Evolutionary conservation across 2,329 filamentous ascomycete species (phyloP), one percentile per base, ranked within the genome.

Genomic region (Pyrenophora seminiperda): DNA sequence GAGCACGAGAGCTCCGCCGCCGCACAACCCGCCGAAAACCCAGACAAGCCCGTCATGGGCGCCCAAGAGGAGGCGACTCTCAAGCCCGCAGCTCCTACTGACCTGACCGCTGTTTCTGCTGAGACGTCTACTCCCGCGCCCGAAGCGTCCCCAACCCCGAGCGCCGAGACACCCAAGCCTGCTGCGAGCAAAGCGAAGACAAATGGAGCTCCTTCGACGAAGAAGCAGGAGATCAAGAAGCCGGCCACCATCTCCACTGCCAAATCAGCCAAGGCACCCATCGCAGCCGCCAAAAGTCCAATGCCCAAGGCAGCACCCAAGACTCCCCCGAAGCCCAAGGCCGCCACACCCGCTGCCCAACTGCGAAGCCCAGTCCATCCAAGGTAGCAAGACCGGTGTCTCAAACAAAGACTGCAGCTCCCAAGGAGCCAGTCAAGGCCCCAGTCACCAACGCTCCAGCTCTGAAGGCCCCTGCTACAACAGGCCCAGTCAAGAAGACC

Each of bases 1-100:
- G 18, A 17, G 2, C 9, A 39, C 10, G 29, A 17, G 9, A 34
- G 17, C 14, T 18, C 34, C 22, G 34, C 18, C 13, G 43, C 20
- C 18, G 27, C 18, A 5, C 27, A 39, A n/a, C 27, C 34, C 14
- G 27, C 19, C 6, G 34, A 66, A n/a, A 76, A 76, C 43, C 75
- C 73, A 18, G 76, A 79, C 61, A 79, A 79, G 65, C 61, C 62
- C 47, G 67, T 67, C 9, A 74, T 75, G 18, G 73, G 66, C 18
- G 76, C 62, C 2, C 71, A 77, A 61, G 77, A 78, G 40, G 66
- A 73, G 7, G 71, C 61, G 9, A 51, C 61, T 10, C 64, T 75
- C 62, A 74, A 74, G 61, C 74, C 76, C 7, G 70, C 72, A 20
- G 69, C 75, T 40, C 68, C 71, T 2, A 73, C 71, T 29, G 58